These are phyloP conservation scores for Usnea hakonensis DNA, from an alignment of 495 filamentous ascomycete genomes.

Conservation along the genomic window DNA sequence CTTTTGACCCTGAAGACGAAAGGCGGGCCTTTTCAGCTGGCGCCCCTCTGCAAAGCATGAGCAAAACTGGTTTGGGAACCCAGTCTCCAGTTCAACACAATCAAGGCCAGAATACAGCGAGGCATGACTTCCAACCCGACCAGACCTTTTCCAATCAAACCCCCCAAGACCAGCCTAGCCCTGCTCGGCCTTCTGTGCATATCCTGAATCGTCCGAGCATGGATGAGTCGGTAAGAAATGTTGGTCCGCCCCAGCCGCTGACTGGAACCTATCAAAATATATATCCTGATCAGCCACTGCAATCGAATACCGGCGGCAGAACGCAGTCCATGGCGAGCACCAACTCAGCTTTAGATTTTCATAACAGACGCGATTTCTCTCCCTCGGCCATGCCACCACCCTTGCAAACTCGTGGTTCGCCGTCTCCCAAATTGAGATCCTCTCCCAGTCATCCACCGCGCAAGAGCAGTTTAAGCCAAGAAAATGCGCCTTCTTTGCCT, in stretches of 20 bases:
- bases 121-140: slow-evolving; percentile 14
- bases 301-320: slow-evolving; percentile 16
- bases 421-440: slow-evolving; percentile 19
- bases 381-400: slow-evolving; percentile 34
- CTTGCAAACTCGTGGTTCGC: slow-evolving; percentile 26
- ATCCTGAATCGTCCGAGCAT: slow-evolving; percentile 7
- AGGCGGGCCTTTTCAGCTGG: slow-evolving; percentile 32
- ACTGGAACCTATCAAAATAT: slow-evolving; percentile 1
- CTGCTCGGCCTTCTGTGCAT: background rate
- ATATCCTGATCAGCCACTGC: slow-evolving; percentile 14
- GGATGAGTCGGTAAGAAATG: slow-evolving; percentile 2
- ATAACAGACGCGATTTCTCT: slow-evolving; percentile 33
- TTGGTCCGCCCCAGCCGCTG: background rate
- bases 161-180: slow-evolving; percentile 2
- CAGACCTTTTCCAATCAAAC: slow-evolving; percentile 6
- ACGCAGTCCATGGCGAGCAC: slow-evolving; percentile 25
- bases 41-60: slow-evolving; percentile 17
- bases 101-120: slow-evolving; percentile 5
- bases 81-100: slow-evolving; percentile 11
- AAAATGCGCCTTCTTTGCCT: slow-evolving; percentile 28
- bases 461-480: slow-evolving; percentile 52
- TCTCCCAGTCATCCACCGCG: slow-evolving; percentile 44
- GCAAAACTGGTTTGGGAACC: background rate
- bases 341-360: slow-evolving; percentile 26
- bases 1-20: slow-evolving; percentile 46